phyloP scores from a whole-genome alignment of 768 basidiomycete genomes.

The Leccinum subgranulosum region DNA sequence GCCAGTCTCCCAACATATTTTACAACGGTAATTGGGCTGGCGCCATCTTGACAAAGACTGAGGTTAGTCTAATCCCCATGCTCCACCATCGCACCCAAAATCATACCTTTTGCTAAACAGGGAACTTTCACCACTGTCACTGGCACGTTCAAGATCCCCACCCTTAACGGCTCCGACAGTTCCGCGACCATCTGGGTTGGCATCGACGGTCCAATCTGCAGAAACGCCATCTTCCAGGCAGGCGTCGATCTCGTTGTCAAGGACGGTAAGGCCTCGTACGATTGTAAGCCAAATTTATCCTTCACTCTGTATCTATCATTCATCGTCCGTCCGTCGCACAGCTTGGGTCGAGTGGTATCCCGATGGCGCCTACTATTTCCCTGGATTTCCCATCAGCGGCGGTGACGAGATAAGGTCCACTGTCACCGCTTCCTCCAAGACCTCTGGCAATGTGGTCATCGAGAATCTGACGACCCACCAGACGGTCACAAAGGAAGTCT shows the following conservation, averaged over 20 bases:
- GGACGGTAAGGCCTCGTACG: neutral
- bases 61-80: neutral
- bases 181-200: neutral
- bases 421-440: neutral
- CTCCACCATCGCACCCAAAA: neutral
- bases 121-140: neutral
- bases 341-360: neutral
- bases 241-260: neutral
- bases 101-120: neutral
- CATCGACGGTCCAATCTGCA: neutral
- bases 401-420: neutral
- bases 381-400: neutral
- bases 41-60: neutral
- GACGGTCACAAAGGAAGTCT: neutral
- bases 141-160: neutral
- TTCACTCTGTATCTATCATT: neutral
- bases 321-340: neutral
- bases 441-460: neutral
- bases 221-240: neutral
- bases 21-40: neutral
- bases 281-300: neutral
- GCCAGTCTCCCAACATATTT: neutral
- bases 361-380: neutral
- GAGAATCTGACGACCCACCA: neutral
- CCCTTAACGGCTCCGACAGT: neutral